phyloP scores from a whole-genome alignment of 2,329 filamentous ascomycete species.

The Teratosphaeria gauchensis region DNA sequence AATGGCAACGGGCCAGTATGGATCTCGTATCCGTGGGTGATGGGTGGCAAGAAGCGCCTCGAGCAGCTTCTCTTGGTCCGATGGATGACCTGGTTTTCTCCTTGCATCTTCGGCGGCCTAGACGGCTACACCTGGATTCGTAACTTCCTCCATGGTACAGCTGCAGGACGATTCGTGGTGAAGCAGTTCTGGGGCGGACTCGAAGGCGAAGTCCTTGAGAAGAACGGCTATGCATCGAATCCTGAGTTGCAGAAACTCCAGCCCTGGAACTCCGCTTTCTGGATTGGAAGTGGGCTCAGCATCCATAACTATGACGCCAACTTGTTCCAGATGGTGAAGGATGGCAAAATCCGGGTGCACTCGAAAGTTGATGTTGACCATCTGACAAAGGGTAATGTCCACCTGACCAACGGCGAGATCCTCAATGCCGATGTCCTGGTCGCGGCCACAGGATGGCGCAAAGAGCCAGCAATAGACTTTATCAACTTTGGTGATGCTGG shows the following conservation, averaged over 20 bases:
- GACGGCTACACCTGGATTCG: slow-evolving; percentile 50
- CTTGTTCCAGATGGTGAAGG: slow-evolving; percentile 47
- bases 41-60: slow-evolving; percentile 24
- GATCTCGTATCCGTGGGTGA: slow-evolving; percentile 45
- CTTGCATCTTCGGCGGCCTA: slow-evolving; percentile 60
- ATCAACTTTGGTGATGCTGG: not conserved
- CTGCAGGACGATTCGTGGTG: slow-evolving; percentile 47
- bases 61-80: slow-evolving; percentile 60
- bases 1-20: slow-evolving; percentile 51
- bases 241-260: slow-evolving; percentile 32
- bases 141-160: slow-evolving; percentile 48
- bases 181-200: slow-evolving; percentile 49
- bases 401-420: slow-evolving; percentile 38
- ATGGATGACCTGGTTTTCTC: slow-evolving; percentile 63
- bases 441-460: slow-evolving; percentile 49
- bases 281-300: slow-evolving; percentile 47
- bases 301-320: slow-evolving; percentile 51
- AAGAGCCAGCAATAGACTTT: not conserved
- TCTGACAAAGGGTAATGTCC: slow-evolving; percentile 37
- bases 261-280: slow-evolving; percentile 37
- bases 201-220: slow-evolving; percentile 41
- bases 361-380: slow-evolving; percentile 42
- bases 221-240: slow-evolving; percentile 38
- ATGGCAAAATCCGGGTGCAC: slow-evolving; percentile 46
- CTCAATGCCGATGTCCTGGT: slow-evolving; percentile 44